phyloP scores from a whole-genome alignment of 257 asterid species.

The Sherardia arvensis region DNA sequence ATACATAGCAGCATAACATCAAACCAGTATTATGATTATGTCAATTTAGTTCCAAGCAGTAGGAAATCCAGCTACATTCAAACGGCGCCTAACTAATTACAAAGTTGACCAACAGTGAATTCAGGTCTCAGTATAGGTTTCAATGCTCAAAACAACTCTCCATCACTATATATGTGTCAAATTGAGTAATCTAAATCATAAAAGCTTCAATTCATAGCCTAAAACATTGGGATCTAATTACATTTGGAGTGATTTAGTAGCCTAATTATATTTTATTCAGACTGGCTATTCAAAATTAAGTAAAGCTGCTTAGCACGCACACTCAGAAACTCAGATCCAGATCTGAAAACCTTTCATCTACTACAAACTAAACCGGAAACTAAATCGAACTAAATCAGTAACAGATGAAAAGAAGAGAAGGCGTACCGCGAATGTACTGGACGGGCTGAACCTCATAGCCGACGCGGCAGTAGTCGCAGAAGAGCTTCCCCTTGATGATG shows the following conservation, averaged over 20 bases:
- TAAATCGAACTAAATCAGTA: too few relatives aligned
- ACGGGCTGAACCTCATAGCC: slow-evolving; percentile 61
- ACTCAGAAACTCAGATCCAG: neutral
- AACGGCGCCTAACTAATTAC: neutral
- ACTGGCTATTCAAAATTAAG: neutral
- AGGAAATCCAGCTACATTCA: neutral
- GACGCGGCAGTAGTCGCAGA: slow-evolving; percentile 76
- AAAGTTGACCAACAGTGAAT: too few relatives aligned
- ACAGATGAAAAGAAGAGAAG: neutral
- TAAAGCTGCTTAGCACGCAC: too few relatives aligned
- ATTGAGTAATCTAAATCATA: neutral
- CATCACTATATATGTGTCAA: neutral
- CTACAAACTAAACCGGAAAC: neutral
- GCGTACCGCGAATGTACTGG: slow-evolving; percentile 34
- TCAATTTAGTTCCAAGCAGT: too few relatives aligned
- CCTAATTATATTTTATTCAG: too few relatives aligned
- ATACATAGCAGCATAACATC: neutral
- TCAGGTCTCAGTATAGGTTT: too few relatives aligned
- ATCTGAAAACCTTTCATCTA: neutral
- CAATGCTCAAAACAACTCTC: neutral
- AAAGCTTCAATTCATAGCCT: too few relatives aligned
- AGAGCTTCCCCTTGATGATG: slow-evolving; percentile 36
- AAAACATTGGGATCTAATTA: neutral
- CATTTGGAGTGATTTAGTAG: too few relatives aligned
- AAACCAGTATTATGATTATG: neutral